Evolutionary conservation across 2,329 filamentous ascomycete species (phyloP), one percentile per base, ranked within the genome.

Genomic region (Talaromyces sp.): DNA sequence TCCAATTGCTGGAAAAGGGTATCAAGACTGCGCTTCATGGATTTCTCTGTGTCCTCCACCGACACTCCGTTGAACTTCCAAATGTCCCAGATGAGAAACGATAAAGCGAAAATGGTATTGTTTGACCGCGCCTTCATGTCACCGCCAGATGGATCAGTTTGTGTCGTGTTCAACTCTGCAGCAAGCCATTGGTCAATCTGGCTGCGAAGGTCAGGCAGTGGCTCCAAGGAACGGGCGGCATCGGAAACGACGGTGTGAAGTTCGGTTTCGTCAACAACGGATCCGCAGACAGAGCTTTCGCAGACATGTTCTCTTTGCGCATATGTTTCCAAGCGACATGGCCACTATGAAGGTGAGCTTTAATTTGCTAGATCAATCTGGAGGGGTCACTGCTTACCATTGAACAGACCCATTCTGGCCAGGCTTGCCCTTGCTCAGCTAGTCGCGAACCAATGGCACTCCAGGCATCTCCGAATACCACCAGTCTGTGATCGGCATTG

Each of bases 401-500:
- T 49, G 71, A 73, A 68, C 76, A 79, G 49, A 79, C 73, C 71
- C 71, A 73, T 66, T 76, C 74, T 22, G 74, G 75, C 74, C 76
- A 78, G 25, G 75, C 69, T 54, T 67, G 68, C 3, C 73, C 75
- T 58, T 72, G 71, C 8, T 65, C 56, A 13, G 72, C 69, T 45
- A 56, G 38, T 13, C 71, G 70, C 3, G 71, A 72, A 67, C 74
- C 71, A 65, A 72, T 73, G 56, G 77, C 76, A 53, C 76, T 78
- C 77, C 75, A 78, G 8, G 78, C 75, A 68, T 79, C 76, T 5
- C 77, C 76, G 69, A 78, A 79, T 6, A 78, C 73, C 2, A 78
- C 75, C 63, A 79, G 67, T 61, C 74, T 69, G 47, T 70, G 72
- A 40, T 74, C 69, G 13, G 25, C 7, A 8, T 70, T 63, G 8